Conservation (phyloP, 306 rosid genomes). For the Cajanus cajan region DNA sequence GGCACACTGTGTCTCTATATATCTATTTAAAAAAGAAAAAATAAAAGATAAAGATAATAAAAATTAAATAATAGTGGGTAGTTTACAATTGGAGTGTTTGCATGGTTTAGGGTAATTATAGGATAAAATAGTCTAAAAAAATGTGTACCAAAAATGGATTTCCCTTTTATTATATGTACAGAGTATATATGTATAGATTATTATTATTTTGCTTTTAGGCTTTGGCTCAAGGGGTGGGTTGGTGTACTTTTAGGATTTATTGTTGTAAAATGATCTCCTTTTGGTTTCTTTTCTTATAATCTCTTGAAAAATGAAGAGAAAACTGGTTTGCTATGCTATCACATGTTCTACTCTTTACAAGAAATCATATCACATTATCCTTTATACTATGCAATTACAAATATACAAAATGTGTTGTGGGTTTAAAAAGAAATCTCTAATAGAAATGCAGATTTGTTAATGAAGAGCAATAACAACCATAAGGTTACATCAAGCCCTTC, state of each 20-base stretch:
- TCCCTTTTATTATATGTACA: no score
- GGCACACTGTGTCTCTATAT: no score
- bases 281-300: slow-evolving; percentile 6
- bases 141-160: no score
- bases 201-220: slow-evolving; percentile 7
- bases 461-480: background rate
- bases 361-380: slow-evolving; percentile 12
- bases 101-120: no score
- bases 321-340: slow-evolving; percentile 7
- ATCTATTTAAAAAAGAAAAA: no score
- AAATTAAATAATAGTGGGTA: no score
- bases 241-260: slow-evolving; percentile 21
- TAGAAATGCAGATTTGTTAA: background rate
- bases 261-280: slow-evolving; percentile 12
- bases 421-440: background rate
- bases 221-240: slow-evolving; percentile 24
- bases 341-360: slow-evolving; percentile 4
- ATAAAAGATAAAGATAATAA: no score
- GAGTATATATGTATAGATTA: no score
- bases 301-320: slow-evolving; percentile 17
- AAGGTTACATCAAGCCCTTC: background rate
- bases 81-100: no score
- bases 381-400: slow-evolving; percentile 1
- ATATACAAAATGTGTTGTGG: background rate
- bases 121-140: no score